Percentiles rank a stretch among this genome's conserved stretches.
Conservation (phyloP, 2,329 filamentous ascomycete genomes). For the Botryosphaeria dothidea region DNA sequence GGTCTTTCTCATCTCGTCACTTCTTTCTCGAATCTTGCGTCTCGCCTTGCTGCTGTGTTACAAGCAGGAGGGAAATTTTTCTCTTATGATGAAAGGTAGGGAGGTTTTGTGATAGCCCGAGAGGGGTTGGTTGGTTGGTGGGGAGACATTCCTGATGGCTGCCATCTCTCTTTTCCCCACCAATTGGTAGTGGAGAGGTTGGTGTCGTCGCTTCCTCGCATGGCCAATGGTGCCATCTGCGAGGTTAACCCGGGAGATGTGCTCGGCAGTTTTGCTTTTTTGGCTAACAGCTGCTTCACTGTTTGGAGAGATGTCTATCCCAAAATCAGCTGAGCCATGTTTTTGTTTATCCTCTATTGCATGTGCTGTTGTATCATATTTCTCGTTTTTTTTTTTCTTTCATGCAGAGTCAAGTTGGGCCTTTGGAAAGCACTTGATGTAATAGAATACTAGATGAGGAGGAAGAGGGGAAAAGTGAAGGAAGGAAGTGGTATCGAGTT, state of each 20-base stretch:
- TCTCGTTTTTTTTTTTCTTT: neutral
- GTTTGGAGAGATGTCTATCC: neutral
- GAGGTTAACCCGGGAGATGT: neutral
- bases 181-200: neutral
- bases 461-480: neutral
- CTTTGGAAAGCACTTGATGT: neutral
- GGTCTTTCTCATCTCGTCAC: neutral
- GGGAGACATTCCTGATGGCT: neutral
- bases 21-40: neutral
- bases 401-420: neutral
- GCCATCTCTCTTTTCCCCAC: neutral
- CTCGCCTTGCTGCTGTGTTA: constrained; percentile 3
- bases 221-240: neutral
- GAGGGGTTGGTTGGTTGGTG: neutral
- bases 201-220: neutral
- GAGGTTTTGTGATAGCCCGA: neutral
- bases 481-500: neutral
- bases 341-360: neutral
- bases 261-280: neutral
- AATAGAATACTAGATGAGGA: neutral
- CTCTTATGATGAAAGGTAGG: neutral
- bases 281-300: neutral
- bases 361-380: neutral
- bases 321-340: no score
- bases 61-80: neutral